A percentile compares a stretch with the other conserved stretches of the same genome.
Evolutionary conservation across 2,329 filamentous ascomycete species (phyloP).

Genomic region (Sporothrix variecibatus): DNA sequence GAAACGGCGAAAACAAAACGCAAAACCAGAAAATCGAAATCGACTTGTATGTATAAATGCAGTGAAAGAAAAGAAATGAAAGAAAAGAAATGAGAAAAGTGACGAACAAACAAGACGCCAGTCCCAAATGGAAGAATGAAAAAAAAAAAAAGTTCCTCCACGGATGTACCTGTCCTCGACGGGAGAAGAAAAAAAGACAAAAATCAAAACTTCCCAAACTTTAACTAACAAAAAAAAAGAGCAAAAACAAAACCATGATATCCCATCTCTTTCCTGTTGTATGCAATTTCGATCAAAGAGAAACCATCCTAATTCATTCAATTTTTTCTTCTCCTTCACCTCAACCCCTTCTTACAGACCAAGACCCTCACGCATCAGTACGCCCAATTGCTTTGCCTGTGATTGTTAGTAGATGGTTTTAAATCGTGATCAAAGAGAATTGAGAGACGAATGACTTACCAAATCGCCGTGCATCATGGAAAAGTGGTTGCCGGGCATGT

Average conservation of each 20-base stretch:
- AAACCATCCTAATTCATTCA: neutral
- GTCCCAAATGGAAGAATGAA: neutral
- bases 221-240: neutral
- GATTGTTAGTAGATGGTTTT: conserved; percentile 29
- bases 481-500: conserved; percentile 75
- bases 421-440: neutral
- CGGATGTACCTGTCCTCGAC: neutral
- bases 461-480: conserved; percentile 69
- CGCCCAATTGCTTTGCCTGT: conserved; percentile 42
- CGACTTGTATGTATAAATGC: neutral
- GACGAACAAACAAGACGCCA: neutral
- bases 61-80: neutral
- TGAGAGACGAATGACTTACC: conserved; percentile 36
- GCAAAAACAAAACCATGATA: neutral
- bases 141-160: neutral
- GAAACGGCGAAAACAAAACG: neutral
- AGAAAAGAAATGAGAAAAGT: neutral
- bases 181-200: neutral
- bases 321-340: neutral
- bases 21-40: neutral
- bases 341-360: conserved; percentile 17
- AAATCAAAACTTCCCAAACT: neutral
- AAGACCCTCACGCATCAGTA: conserved; percentile 42
- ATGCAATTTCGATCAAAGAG: neutral
- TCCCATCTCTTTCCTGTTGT: neutral